phyloP scores from a whole-genome alignment of 164 flowering plant genomes.

The Houttuynia cordata region DNA sequence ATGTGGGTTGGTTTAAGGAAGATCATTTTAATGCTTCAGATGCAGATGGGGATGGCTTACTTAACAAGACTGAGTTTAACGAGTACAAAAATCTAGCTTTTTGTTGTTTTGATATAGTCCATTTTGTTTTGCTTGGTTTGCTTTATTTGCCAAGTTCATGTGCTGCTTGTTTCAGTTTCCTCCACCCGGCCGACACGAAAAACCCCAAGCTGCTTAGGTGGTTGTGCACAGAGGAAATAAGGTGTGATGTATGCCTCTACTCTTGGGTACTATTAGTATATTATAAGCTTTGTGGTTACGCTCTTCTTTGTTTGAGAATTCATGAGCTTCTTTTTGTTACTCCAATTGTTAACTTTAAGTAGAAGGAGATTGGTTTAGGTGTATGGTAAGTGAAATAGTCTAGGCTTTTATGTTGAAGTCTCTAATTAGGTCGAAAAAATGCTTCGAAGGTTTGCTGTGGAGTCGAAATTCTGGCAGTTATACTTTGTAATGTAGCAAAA shows the following conservation, averaged over 20 bases:
- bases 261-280: not conserved
- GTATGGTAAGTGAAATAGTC: no score
- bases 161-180: constrained; percentile 37
- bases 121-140: not conserved
- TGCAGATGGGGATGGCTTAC: constrained; percentile 76
- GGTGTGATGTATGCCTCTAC: constrained; percentile 24
- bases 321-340: no score
- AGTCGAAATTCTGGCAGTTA: no score
- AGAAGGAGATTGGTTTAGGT: no score
- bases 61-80: constrained; percentile 82
- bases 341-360: no score
- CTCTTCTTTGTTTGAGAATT: no score
- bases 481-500: no score
- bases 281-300: not conserved
- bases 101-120: not conserved
- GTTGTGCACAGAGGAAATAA: constrained; percentile 91
- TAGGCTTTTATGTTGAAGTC: no score
- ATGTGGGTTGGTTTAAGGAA: constrained; percentile 98
- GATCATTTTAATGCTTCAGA: constrained; percentile 96
- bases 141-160: constrained; percentile 2
- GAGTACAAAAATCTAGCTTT: constrained; percentile 35
- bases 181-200: constrained; percentile 87
- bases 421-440: no score
- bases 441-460: no score
- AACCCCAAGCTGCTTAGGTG: constrained; percentile 68